These are phyloP conservation scores for Syzygium malaccense DNA, from an alignment of 441 rosid genomes.

Conservation along the genomic window DNA sequence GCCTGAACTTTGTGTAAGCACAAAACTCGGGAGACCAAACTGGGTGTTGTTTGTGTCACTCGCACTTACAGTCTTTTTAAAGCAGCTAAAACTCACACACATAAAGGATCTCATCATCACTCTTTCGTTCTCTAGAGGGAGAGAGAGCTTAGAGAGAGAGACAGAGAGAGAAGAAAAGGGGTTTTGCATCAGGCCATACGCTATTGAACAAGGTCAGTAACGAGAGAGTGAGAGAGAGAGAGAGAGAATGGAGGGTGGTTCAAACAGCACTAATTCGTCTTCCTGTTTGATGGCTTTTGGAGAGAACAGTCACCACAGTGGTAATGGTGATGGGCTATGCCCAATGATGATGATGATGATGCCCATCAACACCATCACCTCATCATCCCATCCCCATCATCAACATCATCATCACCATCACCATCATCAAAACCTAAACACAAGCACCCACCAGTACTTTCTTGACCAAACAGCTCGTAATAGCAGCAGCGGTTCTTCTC, in stretches of 20 bases:
- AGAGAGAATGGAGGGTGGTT: constrained; percentile 46
- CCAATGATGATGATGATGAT: constrained; percentile 54
- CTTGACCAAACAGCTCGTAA: constrained; percentile 21
- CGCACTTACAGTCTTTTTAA: neutral
- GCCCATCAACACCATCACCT: constrained; percentile 33
- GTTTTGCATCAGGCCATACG: neutral
- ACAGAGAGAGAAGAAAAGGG: neutral
- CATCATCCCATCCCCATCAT: constrained; percentile 33
- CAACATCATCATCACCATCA: constrained; percentile 31
- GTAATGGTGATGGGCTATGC: constrained; percentile 35
- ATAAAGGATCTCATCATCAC: neutral
- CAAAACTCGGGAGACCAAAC: constrained; percentile 87
- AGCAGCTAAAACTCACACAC: neutral
- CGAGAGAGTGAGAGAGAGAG: constrained; percentile 24
- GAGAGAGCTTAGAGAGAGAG: neutral
- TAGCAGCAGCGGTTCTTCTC: neutral
- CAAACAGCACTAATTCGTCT: constrained; percentile 19
- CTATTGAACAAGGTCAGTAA: constrained; percentile 17
- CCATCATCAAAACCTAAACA: constrained; percentile 27
- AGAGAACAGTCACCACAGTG: constrained; percentile 20
- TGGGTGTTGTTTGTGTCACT: neutral
- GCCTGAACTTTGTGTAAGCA: constrained; percentile 60
- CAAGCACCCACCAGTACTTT: constrained; percentile 33
- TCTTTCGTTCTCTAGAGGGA: neutral
- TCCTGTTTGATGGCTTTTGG: constrained; percentile 53